Percentiles rank a stretch among this genome's conserved stretches.
Conservation (phyloP, 2,329 filamentous ascomycete species). For the Monosporascus sp. region DNA sequence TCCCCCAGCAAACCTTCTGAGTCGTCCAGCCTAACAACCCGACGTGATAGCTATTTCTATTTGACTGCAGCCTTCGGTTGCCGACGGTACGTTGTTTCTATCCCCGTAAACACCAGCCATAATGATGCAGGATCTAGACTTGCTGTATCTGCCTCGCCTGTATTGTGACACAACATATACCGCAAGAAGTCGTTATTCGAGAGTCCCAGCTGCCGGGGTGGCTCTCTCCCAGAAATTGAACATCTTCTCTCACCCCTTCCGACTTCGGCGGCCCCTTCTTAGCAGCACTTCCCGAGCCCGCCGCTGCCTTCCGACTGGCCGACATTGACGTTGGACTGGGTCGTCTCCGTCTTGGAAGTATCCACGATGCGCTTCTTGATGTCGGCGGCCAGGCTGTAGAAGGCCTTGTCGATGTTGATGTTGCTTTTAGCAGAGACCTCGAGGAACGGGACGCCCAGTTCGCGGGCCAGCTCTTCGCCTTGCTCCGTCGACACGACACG, state of each 20-base stretch:
- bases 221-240: too few relatives aligned
- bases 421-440: conserved; percentile 98
- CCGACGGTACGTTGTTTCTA: too few relatives aligned
- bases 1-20: too few relatives aligned
- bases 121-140: too few relatives aligned
- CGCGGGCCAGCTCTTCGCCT: conserved; percentile 88
- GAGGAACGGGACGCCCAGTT: conserved; percentile 95
- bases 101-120: too few relatives aligned
- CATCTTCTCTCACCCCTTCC: neutral
- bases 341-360: conserved; percentile 71
- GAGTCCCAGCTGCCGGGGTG: too few relatives aligned
- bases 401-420: conserved; percentile 99
- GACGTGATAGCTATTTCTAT: too few relatives aligned
- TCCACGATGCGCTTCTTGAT: conserved; percentile 99
- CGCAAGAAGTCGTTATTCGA: too few relatives aligned
- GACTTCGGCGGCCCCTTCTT: conserved; percentile 24
- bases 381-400: conserved; percentile 88
- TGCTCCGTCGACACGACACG: conserved; percentile 88
- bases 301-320: conserved; percentile 54
- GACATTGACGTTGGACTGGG: conserved; percentile 61
- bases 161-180: too few relatives aligned
- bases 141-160: too few relatives aligned
- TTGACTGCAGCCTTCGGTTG: too few relatives aligned
- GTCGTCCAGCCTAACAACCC: too few relatives aligned
- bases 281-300: conserved; percentile 70